Evolutionary conservation across 345 rosid species (phyloP).

Genomic region (Arabis alpina): DNA sequence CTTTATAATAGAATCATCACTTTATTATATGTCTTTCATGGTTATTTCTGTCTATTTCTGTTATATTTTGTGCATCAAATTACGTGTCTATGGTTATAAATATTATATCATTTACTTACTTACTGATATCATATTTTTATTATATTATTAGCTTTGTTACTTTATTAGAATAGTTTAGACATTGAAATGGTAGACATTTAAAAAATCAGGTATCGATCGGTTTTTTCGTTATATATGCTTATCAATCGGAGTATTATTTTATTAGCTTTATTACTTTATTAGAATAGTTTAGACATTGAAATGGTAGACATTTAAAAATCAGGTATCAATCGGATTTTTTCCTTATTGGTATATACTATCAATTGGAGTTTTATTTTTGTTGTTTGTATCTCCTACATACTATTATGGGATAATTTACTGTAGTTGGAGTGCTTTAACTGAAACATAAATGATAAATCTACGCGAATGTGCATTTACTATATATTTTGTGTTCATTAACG

Average conservation of each 20-base stretch:
- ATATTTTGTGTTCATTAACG: too few species aligned
- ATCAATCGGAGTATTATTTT: too few species aligned
- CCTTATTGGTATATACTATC: neutral
- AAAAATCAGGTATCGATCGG: neutral
- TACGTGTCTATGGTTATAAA: neutral
- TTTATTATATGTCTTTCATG: neutral
- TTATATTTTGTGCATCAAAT: neutral
- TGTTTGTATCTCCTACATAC: too few species aligned
- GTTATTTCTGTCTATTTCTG: neutral
- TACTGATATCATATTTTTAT: too few species aligned
- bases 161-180: neutral
- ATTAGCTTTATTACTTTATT: neutral
- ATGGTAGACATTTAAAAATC: neutral
- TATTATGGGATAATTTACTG: too few species aligned
- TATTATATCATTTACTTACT: neutral
- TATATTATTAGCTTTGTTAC: neutral
- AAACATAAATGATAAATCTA: too few species aligned
- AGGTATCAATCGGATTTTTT: neutral
- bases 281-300: neutral
- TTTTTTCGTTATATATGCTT: neutral
- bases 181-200: neutral
- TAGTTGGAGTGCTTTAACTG: too few species aligned
- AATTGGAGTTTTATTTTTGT: neutral
- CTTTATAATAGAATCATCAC: neutral
- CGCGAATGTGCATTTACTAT: too few species aligned